Conservation (phyloP, 2,329 filamentous ascomycete genomes). For the Exophiala alcalophila region DNA sequence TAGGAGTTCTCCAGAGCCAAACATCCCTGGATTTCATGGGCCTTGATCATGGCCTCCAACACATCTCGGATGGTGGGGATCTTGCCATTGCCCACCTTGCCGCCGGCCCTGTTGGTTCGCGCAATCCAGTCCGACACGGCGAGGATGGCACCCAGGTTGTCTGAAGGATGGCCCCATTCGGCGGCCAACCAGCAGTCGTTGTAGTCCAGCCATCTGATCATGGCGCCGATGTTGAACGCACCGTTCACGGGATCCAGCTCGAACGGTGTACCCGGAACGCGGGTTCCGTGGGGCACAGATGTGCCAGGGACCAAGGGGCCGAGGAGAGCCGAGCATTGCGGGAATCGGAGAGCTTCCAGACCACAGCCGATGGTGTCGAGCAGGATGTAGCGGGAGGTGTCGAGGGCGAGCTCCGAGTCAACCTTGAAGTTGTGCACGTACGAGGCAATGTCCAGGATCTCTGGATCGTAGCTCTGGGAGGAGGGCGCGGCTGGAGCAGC, state of each 20-base stretch:
- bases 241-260: constrained; percentile 92
- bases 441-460: constrained; percentile 90
- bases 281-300: constrained; percentile 84
- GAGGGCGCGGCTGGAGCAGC: constrained; percentile 37
- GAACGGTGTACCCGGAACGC: constrained; percentile 87
- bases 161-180: constrained; percentile 97
- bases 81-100: constrained; percentile 68
- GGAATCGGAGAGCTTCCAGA: constrained; percentile 90
- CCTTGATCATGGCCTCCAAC: constrained; percentile 97
- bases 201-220: constrained; percentile 99
- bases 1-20: constrained; percentile 95
- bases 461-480: constrained; percentile 71
- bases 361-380: constrained; percentile 96
- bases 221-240: constrained; percentile 97
- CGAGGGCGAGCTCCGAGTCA: constrained; percentile 87
- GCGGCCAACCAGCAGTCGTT: constrained; percentile 99
- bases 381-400: constrained; percentile 95
- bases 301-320: constrained; percentile 90
- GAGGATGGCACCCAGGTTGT: constrained; percentile 96
- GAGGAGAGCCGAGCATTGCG: constrained; percentile 91
- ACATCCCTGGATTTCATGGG: constrained; percentile 97
- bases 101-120: constrained; percentile 84
- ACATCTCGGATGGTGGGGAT: constrained; percentile 86
- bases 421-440: constrained; percentile 93
- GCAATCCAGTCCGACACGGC: constrained; percentile 97